phyloP scores from a whole-genome alignment of 805 yeast species.

The Isabelozyma pseudorhagii region DNA sequence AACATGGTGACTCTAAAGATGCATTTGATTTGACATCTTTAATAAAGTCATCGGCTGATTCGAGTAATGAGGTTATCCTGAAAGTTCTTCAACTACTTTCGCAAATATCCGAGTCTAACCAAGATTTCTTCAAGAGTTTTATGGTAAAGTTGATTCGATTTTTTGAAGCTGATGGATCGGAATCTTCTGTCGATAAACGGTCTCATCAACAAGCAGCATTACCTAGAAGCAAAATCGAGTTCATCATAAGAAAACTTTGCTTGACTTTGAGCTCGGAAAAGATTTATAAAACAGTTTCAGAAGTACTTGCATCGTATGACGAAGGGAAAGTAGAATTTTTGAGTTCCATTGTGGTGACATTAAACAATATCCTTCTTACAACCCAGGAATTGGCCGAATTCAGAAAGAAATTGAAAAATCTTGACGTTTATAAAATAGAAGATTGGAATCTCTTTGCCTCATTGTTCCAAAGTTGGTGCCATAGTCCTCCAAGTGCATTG shows the following conservation, averaged over 20 bases:
- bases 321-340: conserved; percentile 67
- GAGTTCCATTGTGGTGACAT: conserved; percentile 77
- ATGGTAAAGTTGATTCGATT: conserved; percentile 66
- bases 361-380: conserved; percentile 81
- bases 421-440: conserved; percentile 51
- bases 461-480: conserved; percentile 87
- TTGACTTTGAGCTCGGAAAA: conserved; percentile 77
- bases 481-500: conserved; percentile 83
- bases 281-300: conserved; percentile 76
- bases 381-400: conserved; percentile 75
- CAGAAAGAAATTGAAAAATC: conserved; percentile 58
- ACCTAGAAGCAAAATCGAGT: conserved; percentile 51
- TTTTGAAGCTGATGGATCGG: conserved; percentile 58
- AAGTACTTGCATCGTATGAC: conserved; percentile 53
- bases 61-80: conserved; percentile 74
- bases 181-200: conserved; percentile 5
- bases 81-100: conserved; percentile 71
- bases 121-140: conserved; percentile 71
- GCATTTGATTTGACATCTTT: conserved; percentile 65
- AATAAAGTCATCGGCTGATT: conserved; percentile 63
- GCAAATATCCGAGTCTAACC: conserved; percentile 72
- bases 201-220: conserved; percentile 1
- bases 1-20: conserved; percentile 2
- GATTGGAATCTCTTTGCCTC: conserved; percentile 71
- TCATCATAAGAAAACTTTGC: conserved; percentile 81